phyloP scores from a whole-genome alignment of 345 rosid genomes.

The Lepidium aucheri region DNA sequence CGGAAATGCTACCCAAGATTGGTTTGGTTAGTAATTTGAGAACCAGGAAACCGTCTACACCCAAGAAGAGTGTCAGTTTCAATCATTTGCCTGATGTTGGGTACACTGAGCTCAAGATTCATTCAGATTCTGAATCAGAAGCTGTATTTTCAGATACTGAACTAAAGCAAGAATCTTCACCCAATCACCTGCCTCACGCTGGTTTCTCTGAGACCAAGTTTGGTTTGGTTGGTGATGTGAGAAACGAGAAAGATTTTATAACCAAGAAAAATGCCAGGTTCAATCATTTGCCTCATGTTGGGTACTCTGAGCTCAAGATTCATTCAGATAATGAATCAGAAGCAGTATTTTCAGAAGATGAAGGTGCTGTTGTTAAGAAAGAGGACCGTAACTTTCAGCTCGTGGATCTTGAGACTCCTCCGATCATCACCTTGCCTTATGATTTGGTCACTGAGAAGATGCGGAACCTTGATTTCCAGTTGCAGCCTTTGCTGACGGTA shows the following conservation, averaged over 20 bases:
- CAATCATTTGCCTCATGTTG: constrained; percentile 49
- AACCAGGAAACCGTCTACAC: constrained; percentile 20
- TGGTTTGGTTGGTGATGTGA: constrained; percentile 18
- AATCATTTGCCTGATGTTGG: constrained; percentile 51
- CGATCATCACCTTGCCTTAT: constrained; percentile 21
- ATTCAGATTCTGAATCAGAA: constrained; percentile 46
- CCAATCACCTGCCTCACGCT: constrained; percentile 36
- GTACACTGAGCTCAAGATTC: constrained; percentile 59
- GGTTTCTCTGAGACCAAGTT: constrained; percentile 48
- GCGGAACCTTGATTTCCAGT: constrained; percentile 31
- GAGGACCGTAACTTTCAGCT: constrained; percentile 25
- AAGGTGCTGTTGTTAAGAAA: not conserved
- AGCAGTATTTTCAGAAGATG: constrained; percentile 27
- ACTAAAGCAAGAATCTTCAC: not conserved
- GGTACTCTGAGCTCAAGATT: constrained; percentile 59
- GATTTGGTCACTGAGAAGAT: constrained; percentile 36
- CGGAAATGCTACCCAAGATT: constrained; percentile 23
- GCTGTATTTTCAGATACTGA: constrained; percentile 18
- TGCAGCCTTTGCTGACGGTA: constrained; percentile 2
- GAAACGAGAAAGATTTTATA: constrained; percentile 13
- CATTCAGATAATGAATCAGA: constrained; percentile 47
- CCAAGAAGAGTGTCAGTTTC: constrained; percentile 21
- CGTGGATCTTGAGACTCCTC: constrained; percentile 33
- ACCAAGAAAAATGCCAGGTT: constrained; percentile 26
- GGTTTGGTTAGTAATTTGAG: constrained; percentile 15